Base-by-base conservation (phyloP, 1,139 yeast species). In the Sugiyamaella grinbergsii region DNA sequence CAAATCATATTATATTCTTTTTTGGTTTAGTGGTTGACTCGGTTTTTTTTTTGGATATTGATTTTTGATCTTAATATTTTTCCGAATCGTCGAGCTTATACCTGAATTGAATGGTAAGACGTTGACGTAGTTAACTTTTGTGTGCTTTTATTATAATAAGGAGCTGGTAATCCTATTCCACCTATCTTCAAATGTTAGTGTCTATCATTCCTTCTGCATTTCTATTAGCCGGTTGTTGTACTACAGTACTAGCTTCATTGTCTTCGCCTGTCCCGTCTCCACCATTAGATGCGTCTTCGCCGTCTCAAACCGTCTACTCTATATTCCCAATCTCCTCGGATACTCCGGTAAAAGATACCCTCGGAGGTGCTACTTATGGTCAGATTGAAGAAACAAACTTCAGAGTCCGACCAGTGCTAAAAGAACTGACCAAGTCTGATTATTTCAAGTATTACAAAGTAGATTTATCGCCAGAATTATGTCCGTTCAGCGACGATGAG, bases 401-500 rank as follows among this genome's bases (percentile, higher is more conserved):
- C 6, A 64, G 71, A 31, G 69, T 82, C 5, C 71, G 83, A 52
- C 85, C 87, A 0, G 69, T 75, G 29, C 66, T 93, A 23, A 66
- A 76, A 20, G 70, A 77, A 10, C 69, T 90, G 45, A 85, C 84
- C 10, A 49, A 56, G 22, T 59, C 63, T 20, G 71, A 70, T 47
- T 70, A 69, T 69, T 93, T 94, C 79, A 79, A 84, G 57, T 88
- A 87, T 67, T 93, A 88, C 74, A 86, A 89, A 68, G 79, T 94
- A 54, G 88, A 94, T 65, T 74, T 94, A 45, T 93, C 83, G 65
- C 73, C 69, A 24, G 85, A 86, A 59, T 82, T 82, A 65, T 94
- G 99, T 68, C 91, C 95, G 34, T 89, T 90, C 66, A 86, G 94
- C 85, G 80, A 82, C 53, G 86, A 83, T 59, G 87, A 81, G 60